Evolutionary conservation across 441 rosid species (phyloP).

Genomic region (Populus tomentosa): DNA sequence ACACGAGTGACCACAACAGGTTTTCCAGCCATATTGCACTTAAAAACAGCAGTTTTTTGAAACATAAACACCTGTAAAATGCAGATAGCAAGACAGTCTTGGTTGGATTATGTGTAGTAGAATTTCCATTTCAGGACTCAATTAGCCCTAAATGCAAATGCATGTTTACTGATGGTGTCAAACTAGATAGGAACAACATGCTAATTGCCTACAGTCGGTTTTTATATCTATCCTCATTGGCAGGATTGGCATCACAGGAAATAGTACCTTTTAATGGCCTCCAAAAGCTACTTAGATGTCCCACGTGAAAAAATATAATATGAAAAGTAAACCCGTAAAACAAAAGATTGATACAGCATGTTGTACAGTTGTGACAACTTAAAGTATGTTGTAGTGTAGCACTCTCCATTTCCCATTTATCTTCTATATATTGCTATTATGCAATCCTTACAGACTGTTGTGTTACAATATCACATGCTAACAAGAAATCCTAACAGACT

Average conservation of each 20-base stretch:
- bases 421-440: background rate
- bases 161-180: background rate
- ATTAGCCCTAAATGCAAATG: background rate
- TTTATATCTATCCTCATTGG: background rate
- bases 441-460: background rate
- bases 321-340: background rate
- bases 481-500: background rate
- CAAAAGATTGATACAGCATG: background rate
- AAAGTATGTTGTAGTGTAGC: background rate
- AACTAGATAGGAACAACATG: background rate
- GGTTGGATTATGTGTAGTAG: background rate
- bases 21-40: slow-evolving; percentile 97
- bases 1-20: slow-evolving; percentile 94
- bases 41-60: slow-evolving; percentile 87
- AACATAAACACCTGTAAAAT: slow-evolving; percentile 73
- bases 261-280: background rate
- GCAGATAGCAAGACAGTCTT: background rate
- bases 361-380: background rate
- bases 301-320: background rate
- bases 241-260: background rate
- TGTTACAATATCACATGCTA: background rate
- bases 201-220: background rate
- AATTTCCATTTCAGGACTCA: background rate
- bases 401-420: background rate
- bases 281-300: background rate